Conservation (phyloP, 495 filamentous ascomycete genomes). For the Daldinia concentrica region DNA sequence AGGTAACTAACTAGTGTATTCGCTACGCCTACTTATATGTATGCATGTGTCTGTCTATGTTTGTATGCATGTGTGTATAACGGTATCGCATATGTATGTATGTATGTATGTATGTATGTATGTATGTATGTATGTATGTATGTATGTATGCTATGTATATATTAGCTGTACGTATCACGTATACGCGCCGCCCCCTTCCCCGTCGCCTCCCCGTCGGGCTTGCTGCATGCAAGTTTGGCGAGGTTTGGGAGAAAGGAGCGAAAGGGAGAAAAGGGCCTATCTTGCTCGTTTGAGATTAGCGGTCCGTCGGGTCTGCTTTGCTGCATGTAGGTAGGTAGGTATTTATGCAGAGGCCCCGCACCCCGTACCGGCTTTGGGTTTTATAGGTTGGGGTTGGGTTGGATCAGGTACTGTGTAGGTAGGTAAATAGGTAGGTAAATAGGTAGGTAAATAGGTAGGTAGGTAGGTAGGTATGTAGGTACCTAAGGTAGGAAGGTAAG, state of each 20-base stretch:
- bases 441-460: neutral
- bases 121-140: neutral
- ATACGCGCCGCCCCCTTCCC: neutral
- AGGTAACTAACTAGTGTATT: neutral
- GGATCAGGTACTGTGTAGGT: no score
- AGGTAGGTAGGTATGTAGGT: conserved; percentile 2
- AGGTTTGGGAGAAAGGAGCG: neutral
- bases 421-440: neutral
- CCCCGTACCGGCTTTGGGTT: no score
- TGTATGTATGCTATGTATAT: no score
- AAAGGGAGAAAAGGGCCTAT: neutral
- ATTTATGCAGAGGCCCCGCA: no score
- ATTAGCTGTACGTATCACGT: neutral
- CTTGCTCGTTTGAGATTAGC: neutral
- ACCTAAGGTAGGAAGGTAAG: neutral
- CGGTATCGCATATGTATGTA: no score
- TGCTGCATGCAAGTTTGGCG: neutral
- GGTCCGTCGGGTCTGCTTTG: neutral
- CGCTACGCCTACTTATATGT: neutral
- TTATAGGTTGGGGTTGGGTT: no score
- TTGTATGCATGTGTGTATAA: neutral
- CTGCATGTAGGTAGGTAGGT: neutral
- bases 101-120: neutral
- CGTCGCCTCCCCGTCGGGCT: neutral
- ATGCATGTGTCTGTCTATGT: neutral